A percentile compares a stretch with the other conserved stretches of the same genome.
Conservation (phyloP, 2,329 filamentous ascomycete species). For the Ceratocystis cubensis region DNA sequence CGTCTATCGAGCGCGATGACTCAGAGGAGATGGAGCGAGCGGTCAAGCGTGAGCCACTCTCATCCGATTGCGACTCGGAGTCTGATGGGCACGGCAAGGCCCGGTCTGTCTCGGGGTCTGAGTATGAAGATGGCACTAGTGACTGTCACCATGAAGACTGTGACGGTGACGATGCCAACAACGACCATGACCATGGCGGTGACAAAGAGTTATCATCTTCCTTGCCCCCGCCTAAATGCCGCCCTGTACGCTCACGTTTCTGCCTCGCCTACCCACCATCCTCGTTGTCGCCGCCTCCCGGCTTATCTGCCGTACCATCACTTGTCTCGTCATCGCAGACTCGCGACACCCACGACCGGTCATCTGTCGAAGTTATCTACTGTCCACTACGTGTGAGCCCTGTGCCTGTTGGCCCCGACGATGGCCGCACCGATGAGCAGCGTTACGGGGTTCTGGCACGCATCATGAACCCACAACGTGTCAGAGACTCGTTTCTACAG, state of each 20-base stretch:
- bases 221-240: not conserved
- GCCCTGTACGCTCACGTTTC: not conserved
- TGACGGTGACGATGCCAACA: no score
- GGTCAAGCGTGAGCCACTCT: not conserved
- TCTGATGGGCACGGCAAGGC: not conserved
- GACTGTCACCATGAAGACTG: no score
- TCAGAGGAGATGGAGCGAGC: no score
- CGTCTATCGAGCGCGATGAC: no score
- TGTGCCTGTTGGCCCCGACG: not conserved
- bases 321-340: not conserved
- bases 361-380: not conserved
- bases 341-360: not conserved
- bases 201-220: not conserved
- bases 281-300: not conserved
- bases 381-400: not conserved
- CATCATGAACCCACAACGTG: not conserved
- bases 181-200: no score
- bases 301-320: not conserved
- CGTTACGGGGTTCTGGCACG: not conserved
- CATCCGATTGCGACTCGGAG: not conserved
- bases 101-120: no score
- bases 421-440: not conserved
- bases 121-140: no score
- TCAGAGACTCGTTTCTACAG: not conserved
- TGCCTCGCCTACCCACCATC: not conserved